Evolutionary conservation across 768 basidiomycete species (phyloP).

Genomic region (Lentinus brumalis): DNA sequence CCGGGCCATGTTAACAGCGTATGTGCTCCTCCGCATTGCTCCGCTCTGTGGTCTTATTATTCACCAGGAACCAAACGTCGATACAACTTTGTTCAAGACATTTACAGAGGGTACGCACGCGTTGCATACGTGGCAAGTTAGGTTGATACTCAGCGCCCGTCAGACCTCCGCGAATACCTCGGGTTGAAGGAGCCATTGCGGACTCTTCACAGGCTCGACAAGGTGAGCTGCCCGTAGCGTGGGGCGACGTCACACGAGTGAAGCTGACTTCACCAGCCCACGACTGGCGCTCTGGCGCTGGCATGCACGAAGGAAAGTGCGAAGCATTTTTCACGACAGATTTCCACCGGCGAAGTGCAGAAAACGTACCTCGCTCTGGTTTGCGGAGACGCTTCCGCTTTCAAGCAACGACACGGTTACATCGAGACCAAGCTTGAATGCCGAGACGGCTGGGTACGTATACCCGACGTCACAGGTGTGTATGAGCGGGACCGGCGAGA

Average conservation of each 20-base stretch:
- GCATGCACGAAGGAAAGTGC: neutral
- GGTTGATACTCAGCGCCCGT: neutral
- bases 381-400: conserved; percentile 2
- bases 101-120: neutral
- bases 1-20: neutral
- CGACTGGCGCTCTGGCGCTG: conserved; percentile 5
- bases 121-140: neutral
- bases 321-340: neutral
- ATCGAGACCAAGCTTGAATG: conserved; percentile 2
- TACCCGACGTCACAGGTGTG: neutral
- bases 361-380: conserved; percentile 17
- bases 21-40: no score
- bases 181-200: neutral
- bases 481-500: neutral
- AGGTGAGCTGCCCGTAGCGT: no score
- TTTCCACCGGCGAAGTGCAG: neutral
- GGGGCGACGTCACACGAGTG: neutral
- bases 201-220: conserved; percentile 15
- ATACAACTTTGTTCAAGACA: neutral
- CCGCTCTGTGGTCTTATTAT: neutral
- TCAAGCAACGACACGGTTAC: neutral
- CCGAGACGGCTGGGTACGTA: conserved; percentile 3
- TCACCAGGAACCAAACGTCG: neutral
- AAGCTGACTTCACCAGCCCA: neutral
- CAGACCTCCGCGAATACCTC: conserved; percentile 3